Percentiles rank a stretch among this genome's conserved stretches.
Conservation (phyloP, 331 rosid genomes). For the Malus hybrid region DNA sequence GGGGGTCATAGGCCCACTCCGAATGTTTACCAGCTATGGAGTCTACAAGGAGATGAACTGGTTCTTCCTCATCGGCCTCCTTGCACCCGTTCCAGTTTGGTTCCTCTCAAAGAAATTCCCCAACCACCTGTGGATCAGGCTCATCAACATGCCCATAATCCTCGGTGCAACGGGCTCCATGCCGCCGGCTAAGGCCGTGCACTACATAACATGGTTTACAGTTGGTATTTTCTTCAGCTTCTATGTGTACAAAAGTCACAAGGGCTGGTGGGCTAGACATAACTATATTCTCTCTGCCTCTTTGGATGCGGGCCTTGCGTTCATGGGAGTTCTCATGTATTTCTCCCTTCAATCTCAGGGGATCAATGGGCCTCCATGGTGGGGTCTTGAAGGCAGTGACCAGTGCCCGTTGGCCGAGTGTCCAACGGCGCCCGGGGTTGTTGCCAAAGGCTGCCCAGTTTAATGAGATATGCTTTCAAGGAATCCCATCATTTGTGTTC, state of each 20-base stretch:
- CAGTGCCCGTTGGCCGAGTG: slow-evolving; percentile 18
- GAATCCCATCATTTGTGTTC: no score
- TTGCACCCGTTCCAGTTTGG: slow-evolving; percentile 56
- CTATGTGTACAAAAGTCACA: slow-evolving; percentile 38
- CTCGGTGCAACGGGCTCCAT: slow-evolving; percentile 19
- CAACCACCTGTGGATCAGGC: slow-evolving; percentile 32
- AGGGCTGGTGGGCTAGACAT: slow-evolving; percentile 73
- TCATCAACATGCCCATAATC: slow-evolving; percentile 53
- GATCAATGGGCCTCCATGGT: slow-evolving; percentile 27
- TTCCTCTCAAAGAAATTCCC: slow-evolving; percentile 43
- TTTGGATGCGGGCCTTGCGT: slow-evolving; percentile 68
- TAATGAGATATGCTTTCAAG: background rate
- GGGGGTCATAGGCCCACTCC: slow-evolving; percentile 63
- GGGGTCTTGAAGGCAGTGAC: background rate
- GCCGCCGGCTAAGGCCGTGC: slow-evolving; percentile 57
- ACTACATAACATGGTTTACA: slow-evolving; percentile 40
- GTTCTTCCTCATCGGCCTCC: slow-evolving; percentile 59
- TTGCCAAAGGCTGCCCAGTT: slow-evolving; percentile 20
- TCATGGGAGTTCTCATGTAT: slow-evolving; percentile 40
- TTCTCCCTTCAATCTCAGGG: slow-evolving; percentile 41
- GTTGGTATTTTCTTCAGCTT: slow-evolving; percentile 64
- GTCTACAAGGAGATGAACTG: slow-evolving; percentile 55
- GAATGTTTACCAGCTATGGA: slow-evolving; percentile 55
- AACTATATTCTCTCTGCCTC: slow-evolving; percentile 63
- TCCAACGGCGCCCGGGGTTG: slow-evolving; percentile 20